phyloP scores from a whole-genome alignment of 331 rosid genomes.

The Ulmus americana region DNA sequence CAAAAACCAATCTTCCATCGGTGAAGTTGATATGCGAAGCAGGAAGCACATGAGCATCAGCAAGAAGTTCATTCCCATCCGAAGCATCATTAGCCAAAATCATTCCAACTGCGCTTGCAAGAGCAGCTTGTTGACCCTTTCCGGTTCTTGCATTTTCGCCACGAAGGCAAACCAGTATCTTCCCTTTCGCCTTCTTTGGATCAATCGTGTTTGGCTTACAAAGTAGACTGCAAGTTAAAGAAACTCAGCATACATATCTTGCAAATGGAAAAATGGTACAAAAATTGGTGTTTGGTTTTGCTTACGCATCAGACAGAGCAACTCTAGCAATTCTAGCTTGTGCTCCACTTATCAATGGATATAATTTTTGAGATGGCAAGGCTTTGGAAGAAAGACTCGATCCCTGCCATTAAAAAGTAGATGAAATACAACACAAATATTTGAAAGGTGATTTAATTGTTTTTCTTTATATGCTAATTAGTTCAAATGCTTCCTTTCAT shows the following conservation, averaged over 20 bases:
- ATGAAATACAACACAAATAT: too few relatives aligned
- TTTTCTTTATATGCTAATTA: too few relatives aligned
- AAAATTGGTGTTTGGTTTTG: neutral
- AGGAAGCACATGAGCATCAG: slow-evolving; percentile 72
- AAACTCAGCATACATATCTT: too few relatives aligned
- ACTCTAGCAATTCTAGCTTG: neutral
- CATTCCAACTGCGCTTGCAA: slow-evolving; percentile 64
- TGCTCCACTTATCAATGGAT: slow-evolving; percentile 4
- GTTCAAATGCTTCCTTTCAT: too few relatives aligned
- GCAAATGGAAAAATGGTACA: too few relatives aligned
- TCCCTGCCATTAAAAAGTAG: neutral
- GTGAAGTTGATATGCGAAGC: slow-evolving; percentile 36
- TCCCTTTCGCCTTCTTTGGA: slow-evolving; percentile 57
- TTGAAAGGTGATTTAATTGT: too few relatives aligned
- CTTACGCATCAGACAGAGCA: neutral
- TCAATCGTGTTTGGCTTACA: slow-evolving; percentile 57
- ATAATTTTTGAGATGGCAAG: slow-evolving; percentile 8
- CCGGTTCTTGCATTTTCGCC: slow-evolving; percentile 26
- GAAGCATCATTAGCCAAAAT: slow-evolving; percentile 38
- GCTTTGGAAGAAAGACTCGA: neutral
- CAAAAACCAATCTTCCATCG: slow-evolving; percentile 30
- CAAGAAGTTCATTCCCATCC: slow-evolving; percentile 32
- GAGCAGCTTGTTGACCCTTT: slow-evolving; percentile 37
- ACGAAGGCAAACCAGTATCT: slow-evolving; percentile 50
- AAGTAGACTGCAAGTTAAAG: slow-evolving; percentile 25